These are phyloP conservation scores for Actinomucor elegans DNA, from an alignment of 371 early-diverging fungal species.

Conservation along the genomic window DNA sequence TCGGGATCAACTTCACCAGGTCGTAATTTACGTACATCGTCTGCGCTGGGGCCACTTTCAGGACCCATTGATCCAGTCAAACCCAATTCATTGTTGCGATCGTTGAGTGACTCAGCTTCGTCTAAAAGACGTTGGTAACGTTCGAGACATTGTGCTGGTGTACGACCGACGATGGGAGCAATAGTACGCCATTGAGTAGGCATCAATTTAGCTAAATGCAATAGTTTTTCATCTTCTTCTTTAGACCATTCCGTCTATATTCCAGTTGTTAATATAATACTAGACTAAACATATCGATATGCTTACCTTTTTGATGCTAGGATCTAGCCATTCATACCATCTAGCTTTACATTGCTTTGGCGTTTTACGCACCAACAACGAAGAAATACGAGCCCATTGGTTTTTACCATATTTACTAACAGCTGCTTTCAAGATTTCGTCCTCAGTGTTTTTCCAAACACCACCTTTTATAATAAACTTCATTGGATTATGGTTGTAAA, in stretches of 20 bases:
- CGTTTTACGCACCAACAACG: constrained; percentile 91
- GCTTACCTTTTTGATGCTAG: constrained; percentile 92
- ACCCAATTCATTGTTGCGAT: constrained; percentile 62
- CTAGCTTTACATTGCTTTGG: constrained; percentile 98
- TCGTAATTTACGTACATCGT: constrained; percentile 77
- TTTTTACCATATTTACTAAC: constrained; percentile 98
- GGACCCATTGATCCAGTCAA: constrained; percentile 65
- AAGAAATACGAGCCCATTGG: constrained; percentile 98
- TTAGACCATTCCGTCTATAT: constrained; percentile 94
- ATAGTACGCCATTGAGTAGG: constrained; percentile 99
- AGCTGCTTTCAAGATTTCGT: constrained; percentile 97
- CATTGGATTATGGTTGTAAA: constrained; percentile 13
- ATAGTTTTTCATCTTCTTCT: constrained; percentile 96
- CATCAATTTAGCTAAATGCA: constrained; percentile 97
- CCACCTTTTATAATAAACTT: constrained; percentile 65
- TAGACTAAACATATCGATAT: not conserved
- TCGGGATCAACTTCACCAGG: constrained; percentile 98
- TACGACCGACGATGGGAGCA: constrained; percentile 96
- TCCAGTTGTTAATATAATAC: not conserved
- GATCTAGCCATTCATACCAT: constrained; percentile 99
- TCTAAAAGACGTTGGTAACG: constrained; percentile 94
- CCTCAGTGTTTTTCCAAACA: constrained; percentile 92
- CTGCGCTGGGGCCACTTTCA: constrained; percentile 78
- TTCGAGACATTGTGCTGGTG: constrained; percentile 98
- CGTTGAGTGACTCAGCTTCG: constrained; percentile 85